Evolutionary conservation across 257 asterid genomes (phyloP).

Genomic region (Orobanche coerulescens): DNA sequence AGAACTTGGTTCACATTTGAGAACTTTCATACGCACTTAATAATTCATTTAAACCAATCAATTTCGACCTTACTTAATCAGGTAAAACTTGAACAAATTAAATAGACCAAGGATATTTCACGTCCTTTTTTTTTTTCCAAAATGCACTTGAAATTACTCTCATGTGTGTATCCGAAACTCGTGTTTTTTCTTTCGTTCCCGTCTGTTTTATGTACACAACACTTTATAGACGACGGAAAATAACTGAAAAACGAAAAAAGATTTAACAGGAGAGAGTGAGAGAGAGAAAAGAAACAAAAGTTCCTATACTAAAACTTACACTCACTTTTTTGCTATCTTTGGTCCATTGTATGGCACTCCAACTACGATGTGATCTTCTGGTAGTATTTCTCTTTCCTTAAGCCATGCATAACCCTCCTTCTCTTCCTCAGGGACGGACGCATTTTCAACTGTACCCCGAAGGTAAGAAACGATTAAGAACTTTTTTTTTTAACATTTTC

Average conservation of each 20-base stretch:
- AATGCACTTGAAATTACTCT: neutral
- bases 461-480: neutral
- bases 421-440: constrained; percentile 26
- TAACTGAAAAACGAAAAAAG: neutral
- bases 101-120: too few relatives aligned
- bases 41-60: too few relatives aligned
- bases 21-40: too few relatives aligned
- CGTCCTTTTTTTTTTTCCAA: too few relatives aligned
- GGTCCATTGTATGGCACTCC: constrained; percentile 64
- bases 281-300: neutral
- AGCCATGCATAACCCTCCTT: constrained; percentile 62
- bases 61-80: too few relatives aligned
- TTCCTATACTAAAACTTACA: neutral
- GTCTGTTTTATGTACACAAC: neutral
- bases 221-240: neutral
- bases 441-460: constrained; percentile 27
- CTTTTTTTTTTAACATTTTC: too few relatives aligned
- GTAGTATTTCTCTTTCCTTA: constrained; percentile 66
- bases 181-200: neutral
- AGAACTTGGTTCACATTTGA: too few relatives aligned
- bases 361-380: constrained; percentile 47
- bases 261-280: neutral
- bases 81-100: too few relatives aligned
- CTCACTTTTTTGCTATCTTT: constrained; percentile 40
- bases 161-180: neutral